Base-by-base conservation (phyloP, 2,329 filamentous ascomycete species). In the Pseudocercospora ulei region DNA sequence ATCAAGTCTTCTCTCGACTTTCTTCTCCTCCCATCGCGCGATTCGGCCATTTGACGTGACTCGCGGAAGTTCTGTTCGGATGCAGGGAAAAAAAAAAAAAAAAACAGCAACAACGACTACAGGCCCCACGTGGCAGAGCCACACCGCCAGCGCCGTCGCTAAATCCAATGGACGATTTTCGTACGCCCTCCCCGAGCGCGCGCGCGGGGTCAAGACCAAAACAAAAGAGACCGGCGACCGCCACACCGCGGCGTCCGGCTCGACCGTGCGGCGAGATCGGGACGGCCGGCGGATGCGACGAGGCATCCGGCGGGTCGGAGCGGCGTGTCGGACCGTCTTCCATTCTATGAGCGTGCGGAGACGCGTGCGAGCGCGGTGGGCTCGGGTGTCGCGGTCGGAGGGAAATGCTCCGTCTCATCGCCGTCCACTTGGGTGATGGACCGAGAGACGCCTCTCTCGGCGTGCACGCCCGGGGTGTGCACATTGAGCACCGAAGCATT, bases 81-180 rank as follows among this genome's bases (percentile, higher is more conserved):
- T n/a, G n/a, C n/a, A n/a, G n/a, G n/a, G n/a, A n/a, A n/a, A n/a
- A n/a, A n/a, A n/a, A n/a, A n/a, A n/a, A n/a, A n/a, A n/a, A n/a
- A n/a, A n/a, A n/a, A n/a, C n/a, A n/a, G n/a, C n/a, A n/a, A n/a
- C n/a, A n/a, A n/a, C n/a, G n/a, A n/a, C n/a, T n/a, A n/a, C n/a
- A n/a, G n/a, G n/a, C n/a, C n/a, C n/a, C n/a, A n/a, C n/a, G n/a
- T n/a, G n/a, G n/a, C n/a, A n/a, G n/a, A n/a, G n/a, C n/a, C n/a
- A n/a, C n/a, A n/a, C 41, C 30, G 22, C 41, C 41, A 44, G 41
- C 41, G 41, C 41, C 41, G 20, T 22, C 41, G 41, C 41, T 44
- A 44, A 44, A 43, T 34, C 39, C 39, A 42, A 42, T 31, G 36
- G 6, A 4, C 6, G 3, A 8, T 1, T 38, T 38, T 27, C 31